phyloP scores from a whole-genome alignment of 768 basidiomycete species.

The Cubamyces sp. region DNA sequence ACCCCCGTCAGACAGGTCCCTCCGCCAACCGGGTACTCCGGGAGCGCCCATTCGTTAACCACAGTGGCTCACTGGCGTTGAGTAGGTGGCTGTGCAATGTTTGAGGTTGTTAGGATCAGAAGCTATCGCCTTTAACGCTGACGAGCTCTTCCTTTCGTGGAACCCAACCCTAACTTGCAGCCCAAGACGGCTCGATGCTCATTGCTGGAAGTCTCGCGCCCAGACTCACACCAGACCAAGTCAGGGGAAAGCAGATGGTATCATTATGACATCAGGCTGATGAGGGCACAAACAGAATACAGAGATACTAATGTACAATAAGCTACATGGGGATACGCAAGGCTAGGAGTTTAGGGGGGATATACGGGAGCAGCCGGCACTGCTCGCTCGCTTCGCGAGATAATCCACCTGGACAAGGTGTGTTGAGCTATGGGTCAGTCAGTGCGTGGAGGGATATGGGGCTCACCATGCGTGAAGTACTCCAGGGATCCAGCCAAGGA shows the following conservation, averaged over 20 bases:
- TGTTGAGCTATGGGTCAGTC: background rate
- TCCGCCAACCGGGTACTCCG: background rate
- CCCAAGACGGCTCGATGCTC: too few species aligned
- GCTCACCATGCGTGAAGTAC: conserved; percentile 47
- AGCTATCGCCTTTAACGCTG: conserved; percentile 4
- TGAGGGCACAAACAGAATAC: background rate
- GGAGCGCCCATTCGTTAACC: background rate
- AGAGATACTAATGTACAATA: background rate
- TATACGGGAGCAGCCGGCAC: conserved; percentile 30
- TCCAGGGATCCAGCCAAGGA: conserved; percentile 51
- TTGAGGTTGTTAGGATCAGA: conserved; percentile 10
- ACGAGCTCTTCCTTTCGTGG: background rate
- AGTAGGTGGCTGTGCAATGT: conserved; percentile 12
- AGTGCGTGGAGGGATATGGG: background rate
- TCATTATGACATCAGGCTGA: background rate
- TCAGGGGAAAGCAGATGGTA: background rate
- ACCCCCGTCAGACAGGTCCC: background rate
- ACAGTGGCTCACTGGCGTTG: background rate
- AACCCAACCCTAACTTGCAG: too few species aligned
- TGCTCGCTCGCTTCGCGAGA: conserved; percentile 35
- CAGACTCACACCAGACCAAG: background rate
- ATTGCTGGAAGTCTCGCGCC: background rate
- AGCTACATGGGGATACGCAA: background rate
- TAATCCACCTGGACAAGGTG: conserved; percentile 34
- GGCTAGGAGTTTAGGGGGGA: background rate